Evolutionary conservation across 2,329 filamentous ascomycete genomes (phyloP), one percentile per base, ranked within the genome.

Genomic region (Uncinocarpus reesii): DNA sequence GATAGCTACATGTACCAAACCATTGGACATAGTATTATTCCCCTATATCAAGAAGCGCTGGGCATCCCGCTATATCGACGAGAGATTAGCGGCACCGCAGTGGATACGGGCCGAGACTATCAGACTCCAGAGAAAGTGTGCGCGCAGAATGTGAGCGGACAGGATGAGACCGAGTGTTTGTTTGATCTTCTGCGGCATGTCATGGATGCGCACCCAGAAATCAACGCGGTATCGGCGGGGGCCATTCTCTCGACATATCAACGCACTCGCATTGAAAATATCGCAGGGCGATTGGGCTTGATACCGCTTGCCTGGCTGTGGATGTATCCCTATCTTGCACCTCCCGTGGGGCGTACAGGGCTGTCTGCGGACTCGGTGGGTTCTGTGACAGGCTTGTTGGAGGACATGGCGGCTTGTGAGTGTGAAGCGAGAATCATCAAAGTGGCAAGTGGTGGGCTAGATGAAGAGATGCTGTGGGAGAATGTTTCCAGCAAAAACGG

Each of bases 1-100:
- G 87, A 98, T 67, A 95, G 89, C 70, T 96, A 92, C 80, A 98
- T 98, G 92, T 98, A 96, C 72, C 92, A 98, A 72, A 98, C 92
- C 2, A 86, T 95, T 52, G 92, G 92, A 10, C 87, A 96, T 66
- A 76, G 80, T 50, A 72, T 95, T 15, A 83, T 96, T 49, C 87
- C 89, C 2, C 75, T 95, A 13, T 96, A 95, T 63, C 81, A 82
- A 52, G 66, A 77, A 41, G 88, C 86, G 28, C 80, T 95, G 1
- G 80, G 76, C 0, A 73, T 96, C 28, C 90, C 90, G 20, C 74
- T 98, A 1, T 95, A 92, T 66, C 81, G 92, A 16, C 78, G 82
- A 57, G 71, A 79, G 46, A 95, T 96, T 56, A 62, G 65, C 1
- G 92, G 90, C 34, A 71, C 69, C 4, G 84, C 86, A 0, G 74